These are phyloP conservation scores for Penicillium macrosclerotiorum DNA, from an alignment of 495 filamentous ascomycete species.

Conservation along the genomic window DNA sequence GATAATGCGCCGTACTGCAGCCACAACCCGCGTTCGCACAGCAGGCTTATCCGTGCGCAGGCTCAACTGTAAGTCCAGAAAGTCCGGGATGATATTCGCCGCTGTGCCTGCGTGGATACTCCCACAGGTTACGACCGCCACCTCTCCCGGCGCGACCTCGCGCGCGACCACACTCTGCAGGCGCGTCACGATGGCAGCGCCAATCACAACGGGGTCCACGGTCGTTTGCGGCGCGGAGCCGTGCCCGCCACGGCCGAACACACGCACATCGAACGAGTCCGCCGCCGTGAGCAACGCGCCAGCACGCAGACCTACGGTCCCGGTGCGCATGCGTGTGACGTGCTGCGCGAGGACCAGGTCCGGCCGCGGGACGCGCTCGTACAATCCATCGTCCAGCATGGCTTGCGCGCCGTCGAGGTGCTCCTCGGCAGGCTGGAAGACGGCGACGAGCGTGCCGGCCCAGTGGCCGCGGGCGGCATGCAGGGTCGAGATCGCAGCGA, in stretches of 20 bases:
- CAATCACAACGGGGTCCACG: constrained; percentile 58
- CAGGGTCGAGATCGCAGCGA: constrained; percentile 50
- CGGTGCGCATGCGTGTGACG: constrained; percentile 47
- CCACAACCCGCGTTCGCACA: constrained; percentile 41
- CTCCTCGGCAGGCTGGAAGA: constrained; percentile 66
- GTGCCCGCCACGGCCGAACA: constrained; percentile 54
- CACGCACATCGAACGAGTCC: constrained; percentile 41
- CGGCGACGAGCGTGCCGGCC: constrained; percentile 54
- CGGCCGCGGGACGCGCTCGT: constrained; percentile 46
- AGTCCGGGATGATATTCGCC: constrained; percentile 54
- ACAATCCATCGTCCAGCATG: constrained; percentile 63
- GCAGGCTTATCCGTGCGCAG: constrained; percentile 41
- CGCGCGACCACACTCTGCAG: constrained; percentile 57
- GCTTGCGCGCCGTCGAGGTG: constrained; percentile 51
- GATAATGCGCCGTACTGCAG: constrained; percentile 50
- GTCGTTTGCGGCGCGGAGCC: constrained; percentile 48
- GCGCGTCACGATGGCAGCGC: constrained; percentile 47
- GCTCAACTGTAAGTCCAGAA: constrained; percentile 48
- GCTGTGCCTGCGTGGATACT: constrained; percentile 51
- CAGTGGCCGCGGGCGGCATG: constrained; percentile 40
- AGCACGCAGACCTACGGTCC: constrained; percentile 32
- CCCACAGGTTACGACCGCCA: constrained; percentile 54
- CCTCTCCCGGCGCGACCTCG: constrained; percentile 49
- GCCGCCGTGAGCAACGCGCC: constrained; percentile 33
- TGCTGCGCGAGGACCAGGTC: constrained; percentile 59